Evolutionary conservation across 768 basidiomycete species (phyloP), one percentile per base, ranked within the genome.

Genomic region (Infundibulicybe gibba): DNA sequence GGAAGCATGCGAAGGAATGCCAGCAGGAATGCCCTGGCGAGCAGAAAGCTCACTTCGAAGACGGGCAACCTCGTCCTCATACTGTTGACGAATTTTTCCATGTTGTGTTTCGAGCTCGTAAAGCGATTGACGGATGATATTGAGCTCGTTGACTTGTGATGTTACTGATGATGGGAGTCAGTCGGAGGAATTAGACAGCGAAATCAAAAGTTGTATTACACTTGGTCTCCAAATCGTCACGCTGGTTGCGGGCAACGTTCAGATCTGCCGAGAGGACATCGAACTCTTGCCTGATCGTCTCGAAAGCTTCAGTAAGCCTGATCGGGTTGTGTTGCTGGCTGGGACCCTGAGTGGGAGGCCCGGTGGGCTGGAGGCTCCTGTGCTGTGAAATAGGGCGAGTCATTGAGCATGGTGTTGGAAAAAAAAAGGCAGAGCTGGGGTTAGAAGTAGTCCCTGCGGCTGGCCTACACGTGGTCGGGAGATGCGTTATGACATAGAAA

Each of bases 31-130:
- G 43, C 47, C 32, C 40, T 50, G 40, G 13, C 50, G 34, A 2
- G 75, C 67, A 48, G 85, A 75, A 31, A 88, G 69, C 60, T 92
- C 88, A 3, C 77, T 68, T 19, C 91, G 77, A 11, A 92, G 75
- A 30, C 85, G 76, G 5, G 70, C 68, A 47, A 95, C 70, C 54
- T 97, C 94, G 2, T 89, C 85, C 59, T 97, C 94, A 58, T 91
- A 95, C 59, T 86, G 83, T 50, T 86, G 80, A 31, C 92, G 79
- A 44, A 92, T 82, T 72, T 94, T 91, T 51, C 76, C 77, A 55
- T 98, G 93, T 51, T 89, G 86, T 0, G 82, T 70, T 62, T 99
- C 95, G 46, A 99, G 83, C 54, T 97, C 93, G 60, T 94, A 94
- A 10, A 97, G 75, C 2, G 88, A 82, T 58, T 92, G 86, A 32